Evolutionary conservation across 768 basidiomycete species (phyloP), one percentile per base, ranked within the genome.

Genomic region (Russula emetica): DNA sequence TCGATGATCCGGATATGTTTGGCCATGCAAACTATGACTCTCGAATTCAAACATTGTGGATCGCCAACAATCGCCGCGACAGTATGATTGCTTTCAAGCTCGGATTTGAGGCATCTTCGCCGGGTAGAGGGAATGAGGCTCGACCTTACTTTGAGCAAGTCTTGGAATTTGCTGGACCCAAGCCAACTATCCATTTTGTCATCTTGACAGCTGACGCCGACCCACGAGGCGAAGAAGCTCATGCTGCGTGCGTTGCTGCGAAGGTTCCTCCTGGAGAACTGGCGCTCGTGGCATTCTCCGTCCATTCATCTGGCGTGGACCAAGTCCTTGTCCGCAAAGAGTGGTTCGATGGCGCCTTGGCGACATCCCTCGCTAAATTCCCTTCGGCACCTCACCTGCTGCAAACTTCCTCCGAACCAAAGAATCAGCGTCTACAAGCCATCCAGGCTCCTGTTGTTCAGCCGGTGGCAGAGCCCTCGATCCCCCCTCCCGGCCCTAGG

Each of bases 261-360:
- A 92, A 92, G 70, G 79, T 92, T 6, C 79, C 81, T 7, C 84
- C 86, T 1, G 87, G 88, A 45, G 87, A 92, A 67, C 77, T 92
- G 42, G 89, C 90, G 28, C 79, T 94, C 56, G 88, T 92, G 6
- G 90, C 89, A 34, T 94, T 92, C 76, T 90, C 88, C 2, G 90
- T 94, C n/a, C 92, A 93, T 71, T 86, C 88, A 20, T 84, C 82
- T n/a, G 92, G 92, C 42, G 92, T 94, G 16, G 92, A 94, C 71
- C 92, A 94, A 71, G 84, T 94, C 32, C 82, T 94, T 58, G 87
- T 94, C 69, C 84, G 88, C 67, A 89, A 84, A 73, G 92, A 94
- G 71, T 91, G 90, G 88, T 91, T 83, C 68, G 88, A 92, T 66
- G 70, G 77, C n/a, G 90, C 90, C 0, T 74, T 90, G 40, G 70